phyloP scores from a whole-genome alignment of 2,329 filamentous ascomycete species.

The Colletotrichum melonis region DNA sequence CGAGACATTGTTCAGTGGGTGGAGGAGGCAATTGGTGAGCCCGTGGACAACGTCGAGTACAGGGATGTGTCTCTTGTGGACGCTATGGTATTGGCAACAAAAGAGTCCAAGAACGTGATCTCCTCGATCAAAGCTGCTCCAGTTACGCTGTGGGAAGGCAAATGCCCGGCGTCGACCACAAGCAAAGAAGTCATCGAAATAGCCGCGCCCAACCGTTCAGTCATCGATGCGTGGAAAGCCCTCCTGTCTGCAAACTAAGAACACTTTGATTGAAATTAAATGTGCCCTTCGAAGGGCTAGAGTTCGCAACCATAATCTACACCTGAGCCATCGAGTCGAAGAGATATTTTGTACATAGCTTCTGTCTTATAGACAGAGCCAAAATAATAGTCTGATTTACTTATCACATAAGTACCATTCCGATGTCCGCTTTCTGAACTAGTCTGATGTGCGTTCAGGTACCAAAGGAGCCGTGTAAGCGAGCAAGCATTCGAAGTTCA shows the following conservation, averaged over 20 bases:
- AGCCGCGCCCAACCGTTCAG: constrained; percentile 43
- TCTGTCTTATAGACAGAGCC: too few species aligned
- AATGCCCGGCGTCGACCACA: constrained; percentile 41
- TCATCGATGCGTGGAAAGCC: constrained; percentile 26
- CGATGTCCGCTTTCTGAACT: too few species aligned
- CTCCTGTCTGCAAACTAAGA: background rate
- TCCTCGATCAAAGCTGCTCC: constrained; percentile 40
- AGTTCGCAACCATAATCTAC: rapidly evolving
- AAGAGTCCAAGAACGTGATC: constrained; percentile 43
- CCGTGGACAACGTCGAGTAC: constrained; percentile 43
- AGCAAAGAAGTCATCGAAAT: constrained; percentile 45
- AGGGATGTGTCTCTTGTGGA: constrained; percentile 47
- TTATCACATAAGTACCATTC: too few species aligned
- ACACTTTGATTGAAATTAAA: rapidly evolving
- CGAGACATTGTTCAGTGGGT: constrained; percentile 46
- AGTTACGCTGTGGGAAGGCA: constrained; percentile 45
- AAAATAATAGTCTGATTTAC: too few species aligned
- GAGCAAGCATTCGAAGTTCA: background rate
- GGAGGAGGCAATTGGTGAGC: constrained; percentile 45
- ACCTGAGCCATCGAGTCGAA: background rate
- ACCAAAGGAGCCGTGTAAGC: background rate
- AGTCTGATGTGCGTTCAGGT: too few species aligned
- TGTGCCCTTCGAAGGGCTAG: rapidly evolving
- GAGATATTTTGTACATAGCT: background rate
- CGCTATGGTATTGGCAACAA: constrained; percentile 27